phyloP scores from a whole-genome alignment of 345 rosid genomes.

The Excoecaria cochinchinensis region DNA sequence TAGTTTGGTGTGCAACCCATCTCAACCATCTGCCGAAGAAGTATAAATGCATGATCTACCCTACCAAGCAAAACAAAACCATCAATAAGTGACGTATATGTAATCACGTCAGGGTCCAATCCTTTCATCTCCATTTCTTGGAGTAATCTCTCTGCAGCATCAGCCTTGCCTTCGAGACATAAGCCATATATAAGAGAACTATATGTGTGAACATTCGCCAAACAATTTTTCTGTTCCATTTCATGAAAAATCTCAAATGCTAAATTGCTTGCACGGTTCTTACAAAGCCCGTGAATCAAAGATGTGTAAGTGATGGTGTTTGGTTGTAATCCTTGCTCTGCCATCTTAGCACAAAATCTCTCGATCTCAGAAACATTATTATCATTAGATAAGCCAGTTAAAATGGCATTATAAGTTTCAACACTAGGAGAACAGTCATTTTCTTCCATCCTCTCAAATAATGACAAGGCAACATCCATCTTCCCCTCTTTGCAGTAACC shows the following conservation, averaged over 20 bases:
- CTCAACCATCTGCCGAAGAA: constrained; percentile 43
- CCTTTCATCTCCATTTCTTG: constrained; percentile 51
- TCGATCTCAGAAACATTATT: constrained; percentile 42
- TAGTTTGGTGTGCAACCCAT: constrained; percentile 55
- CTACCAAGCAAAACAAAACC: constrained; percentile 55
- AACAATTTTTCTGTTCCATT: constrained; percentile 47
- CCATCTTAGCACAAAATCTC: constrained; percentile 41
- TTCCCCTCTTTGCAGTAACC: constrained; percentile 58
- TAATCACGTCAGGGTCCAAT: constrained; percentile 46
- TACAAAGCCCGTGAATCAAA: constrained; percentile 52
- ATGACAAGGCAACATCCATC: constrained; percentile 48
- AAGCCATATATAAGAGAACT: constrained; percentile 56
- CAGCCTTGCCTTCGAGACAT: constrained; percentile 54
- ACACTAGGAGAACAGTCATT: constrained; percentile 36
- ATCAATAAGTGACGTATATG: constrained; percentile 52
- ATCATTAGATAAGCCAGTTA: constrained; percentile 45
- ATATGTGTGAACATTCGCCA: constrained; percentile 54
- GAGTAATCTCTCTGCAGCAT: constrained; percentile 51
- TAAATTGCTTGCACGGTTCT: constrained; percentile 36
- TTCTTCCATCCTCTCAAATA: constrained; percentile 50
- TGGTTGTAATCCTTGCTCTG: constrained; percentile 43
- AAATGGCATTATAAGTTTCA: constrained; percentile 54
- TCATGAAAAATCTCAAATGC: constrained; percentile 51
- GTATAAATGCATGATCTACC: constrained; percentile 53
- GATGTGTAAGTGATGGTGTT: constrained; percentile 58